A percentile compares a stretch with the other conserved stretches of the same genome.
Conservation (phyloP, 2,329 filamentous ascomycete genomes). For the Fusarium tanahbumbuense region DNA sequence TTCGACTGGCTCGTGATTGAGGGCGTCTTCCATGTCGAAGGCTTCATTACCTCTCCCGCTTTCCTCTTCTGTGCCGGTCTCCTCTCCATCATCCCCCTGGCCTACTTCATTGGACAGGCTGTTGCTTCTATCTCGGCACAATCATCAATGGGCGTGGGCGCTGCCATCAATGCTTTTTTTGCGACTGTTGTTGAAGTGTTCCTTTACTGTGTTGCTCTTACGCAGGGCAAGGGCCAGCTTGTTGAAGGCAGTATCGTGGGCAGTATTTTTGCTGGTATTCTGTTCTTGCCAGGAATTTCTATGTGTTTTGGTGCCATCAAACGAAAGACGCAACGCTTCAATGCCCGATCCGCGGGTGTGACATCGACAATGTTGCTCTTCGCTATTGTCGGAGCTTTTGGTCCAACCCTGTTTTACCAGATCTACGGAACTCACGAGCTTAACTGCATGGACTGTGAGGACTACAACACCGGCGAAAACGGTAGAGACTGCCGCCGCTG, state of each 20-base stretch:
- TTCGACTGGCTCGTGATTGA: conserved; percentile 89
- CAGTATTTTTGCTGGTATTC: conserved; percentile 95
- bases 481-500: conserved; percentile 86
- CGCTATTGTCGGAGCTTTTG: conserved; percentile 93
- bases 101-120: conserved; percentile 98
- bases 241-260: conserved; percentile 98
- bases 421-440: conserved; percentile 98
- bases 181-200: conserved; percentile 98
- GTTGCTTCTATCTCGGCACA: conserved; percentile 98
- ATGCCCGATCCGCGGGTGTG: conserved; percentile 93
- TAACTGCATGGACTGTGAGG: conserved; percentile 77
- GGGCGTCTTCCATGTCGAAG: conserved; percentile 74
- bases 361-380: conserved; percentile 98
- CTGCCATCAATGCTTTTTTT: conserved; percentile 98
- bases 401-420: conserved; percentile 96
- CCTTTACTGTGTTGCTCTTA: conserved; percentile 93
- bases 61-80: conserved; percentile 87
- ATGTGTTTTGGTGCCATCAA: conserved; percentile 99
- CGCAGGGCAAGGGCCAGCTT: conserved; percentile 89
- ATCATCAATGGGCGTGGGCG: conserved; percentile 97
- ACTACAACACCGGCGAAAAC: conserved; percentile 54
- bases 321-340: conserved; percentile 98
- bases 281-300: conserved; percentile 92
- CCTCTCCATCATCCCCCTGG: conserved; percentile 92
- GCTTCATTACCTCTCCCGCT: conserved; percentile 81